Base-by-base conservation (phyloP, 1,139 yeast species). In the Pichia sp. region DNA sequence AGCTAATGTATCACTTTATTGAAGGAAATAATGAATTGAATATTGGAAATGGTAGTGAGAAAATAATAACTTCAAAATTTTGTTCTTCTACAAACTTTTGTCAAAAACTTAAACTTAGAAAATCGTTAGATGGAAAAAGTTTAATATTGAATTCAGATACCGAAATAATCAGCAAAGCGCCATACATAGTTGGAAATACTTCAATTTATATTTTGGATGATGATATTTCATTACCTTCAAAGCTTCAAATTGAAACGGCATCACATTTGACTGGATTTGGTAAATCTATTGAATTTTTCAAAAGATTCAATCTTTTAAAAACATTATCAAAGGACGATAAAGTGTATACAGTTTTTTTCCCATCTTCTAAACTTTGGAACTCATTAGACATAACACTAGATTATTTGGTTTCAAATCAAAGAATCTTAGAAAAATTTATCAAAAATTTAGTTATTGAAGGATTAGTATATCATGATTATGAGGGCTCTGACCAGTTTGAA, bases 311-410 rank as follows among this genome's bases (percentile, higher is more conserved):
- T 8, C 56, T 80, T 35, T 58, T 76, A 25, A 70, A 72, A 45
- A 68, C 78, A 26, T 49, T 51, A 38, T 41, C 50, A 2, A 60
- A 58, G 23, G 49, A 44, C 18, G 56, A 56, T 13, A 29, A 40
- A 22, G 95, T 96, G 0, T 87, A 86, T 68, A 79, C 97, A 0
- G 68, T 84, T 0, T 79, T 92, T 46, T 67, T 90, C 38, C 98
- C 97, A 0, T 82, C 92, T 52, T 81, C 86, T 25, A 67, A 71
- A 26, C 79, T 94, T 0, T 90, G 97, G 97, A 73, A 74, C 20
- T 64, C 69, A 4, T 70, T 83, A 32, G 89, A 83, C 1, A 68
- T 92, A 39, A 75, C 82, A 1, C 68, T 79, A 43, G 75, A 76
- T 40, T 85, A 82, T 60, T 64, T 92, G 39, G 73, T 77, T 51